Evolutionary conservation across 2,329 filamentous ascomycete genomes (phyloP).

Genomic region (Pyrenochaeta sp.): DNA sequence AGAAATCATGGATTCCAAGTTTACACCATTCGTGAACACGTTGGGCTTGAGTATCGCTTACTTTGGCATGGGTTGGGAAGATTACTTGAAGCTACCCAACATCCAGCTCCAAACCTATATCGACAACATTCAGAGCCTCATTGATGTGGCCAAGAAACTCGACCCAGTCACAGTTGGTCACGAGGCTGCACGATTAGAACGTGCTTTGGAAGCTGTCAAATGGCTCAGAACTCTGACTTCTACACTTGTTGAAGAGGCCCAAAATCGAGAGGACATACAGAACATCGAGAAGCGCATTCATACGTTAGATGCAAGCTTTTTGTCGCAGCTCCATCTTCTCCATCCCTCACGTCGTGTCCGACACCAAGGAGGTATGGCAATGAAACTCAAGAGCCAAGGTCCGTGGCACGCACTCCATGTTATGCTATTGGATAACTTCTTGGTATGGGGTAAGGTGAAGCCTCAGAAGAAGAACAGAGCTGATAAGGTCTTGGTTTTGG

Average conservation of each 20-base stretch:
- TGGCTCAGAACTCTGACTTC: slow-evolving; percentile 17
- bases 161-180: slow-evolving; percentile 3
- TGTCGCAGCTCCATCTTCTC: slow-evolving; percentile 26
- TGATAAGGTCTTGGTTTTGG: slow-evolving; percentile 22
- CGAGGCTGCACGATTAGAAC: slow-evolving; percentile 17
- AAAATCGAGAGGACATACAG: slow-evolving; percentile 30
- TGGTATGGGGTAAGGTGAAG: slow-evolving; percentile 41
- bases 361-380: slow-evolving; percentile 34
- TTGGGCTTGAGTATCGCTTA: slow-evolving; percentile 33
- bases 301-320: slow-evolving; percentile 17
- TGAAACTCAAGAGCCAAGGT: slow-evolving; percentile 39
- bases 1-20: slow-evolving; percentile 27
- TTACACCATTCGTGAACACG: slow-evolving; percentile 32
- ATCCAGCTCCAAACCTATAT: slow-evolving; percentile 31
- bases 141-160: slow-evolving; percentile 9
- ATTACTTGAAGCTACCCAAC: slow-evolving; percentile 33
- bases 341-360: slow-evolving; percentile 23
- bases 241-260: slow-evolving; percentile 19
- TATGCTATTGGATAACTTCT: slow-evolving; percentile 38
- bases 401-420: slow-evolving; percentile 39
- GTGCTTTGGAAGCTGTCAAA: slow-evolving; percentile 19
- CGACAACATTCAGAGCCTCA: slow-evolving; percentile 21
- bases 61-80: slow-evolving; percentile 37
- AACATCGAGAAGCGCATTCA: slow-evolving; percentile 33
- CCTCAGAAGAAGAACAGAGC: slow-evolving; percentile 24